A percentile compares a stretch with the other conserved stretches of the same genome.
These are phyloP conservation scores for Rehmannia glutinosa DNA, from an alignment of 257 asterid genomes.

Conservation along the genomic window DNA sequence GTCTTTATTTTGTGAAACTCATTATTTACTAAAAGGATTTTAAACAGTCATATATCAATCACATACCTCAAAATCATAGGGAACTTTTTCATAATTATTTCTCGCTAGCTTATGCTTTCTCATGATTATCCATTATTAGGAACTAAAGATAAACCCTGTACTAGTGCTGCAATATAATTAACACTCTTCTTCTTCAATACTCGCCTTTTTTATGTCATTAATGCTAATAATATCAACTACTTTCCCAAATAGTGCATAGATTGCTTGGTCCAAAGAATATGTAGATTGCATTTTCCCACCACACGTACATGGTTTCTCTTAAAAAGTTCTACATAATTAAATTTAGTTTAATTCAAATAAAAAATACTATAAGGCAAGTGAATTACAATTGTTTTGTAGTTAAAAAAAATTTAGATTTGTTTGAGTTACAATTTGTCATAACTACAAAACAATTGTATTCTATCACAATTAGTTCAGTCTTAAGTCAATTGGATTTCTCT, in stretches of 20 bases:
- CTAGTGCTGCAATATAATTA: not conserved
- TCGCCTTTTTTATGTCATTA: conserved; percentile 9
- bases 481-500: no score
- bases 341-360: not conserved
- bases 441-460: no score
- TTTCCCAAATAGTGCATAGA: conserved; percentile 36
- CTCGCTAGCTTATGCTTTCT: not conserved
- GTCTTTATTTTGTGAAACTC: not conserved
- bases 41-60: not conserved
- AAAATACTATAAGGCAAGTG: no score
- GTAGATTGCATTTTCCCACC: conserved; percentile 38
- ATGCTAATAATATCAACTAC: conserved; percentile 23
- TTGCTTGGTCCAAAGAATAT: conserved; percentile 41
- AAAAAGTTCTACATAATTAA: not conserved
- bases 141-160: not conserved
- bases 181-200: conserved; percentile 25
- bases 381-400: no score
- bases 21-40: not conserved
- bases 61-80: conserved; percentile 2
- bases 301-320: not conserved
- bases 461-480: no score
- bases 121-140: conserved; percentile 26
- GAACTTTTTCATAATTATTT: conserved; percentile 8
- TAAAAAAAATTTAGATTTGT: no score
- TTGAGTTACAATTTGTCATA: no score